Conservation (phyloP, 1,284 basidiomycete genomes). For the Fistulinella cinereoalba region DNA sequence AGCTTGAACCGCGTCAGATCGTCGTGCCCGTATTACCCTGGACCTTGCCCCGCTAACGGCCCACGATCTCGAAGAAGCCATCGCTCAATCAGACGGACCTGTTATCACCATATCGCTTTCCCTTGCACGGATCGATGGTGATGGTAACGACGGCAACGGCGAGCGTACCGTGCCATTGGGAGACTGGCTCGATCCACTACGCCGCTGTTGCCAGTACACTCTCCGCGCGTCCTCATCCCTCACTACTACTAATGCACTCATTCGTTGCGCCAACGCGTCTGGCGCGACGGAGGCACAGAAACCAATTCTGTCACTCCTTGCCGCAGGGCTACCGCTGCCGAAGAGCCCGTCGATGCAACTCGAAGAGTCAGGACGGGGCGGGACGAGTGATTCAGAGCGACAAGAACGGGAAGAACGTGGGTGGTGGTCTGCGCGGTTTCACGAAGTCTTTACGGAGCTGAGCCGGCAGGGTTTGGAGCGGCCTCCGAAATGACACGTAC, state of each 20-base stretch:
- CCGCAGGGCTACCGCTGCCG: conserved; percentile 60
- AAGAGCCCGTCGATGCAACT: conserved; percentile 66
- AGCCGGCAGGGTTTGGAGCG: conserved; percentile 25
- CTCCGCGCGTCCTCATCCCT: conserved; percentile 53
- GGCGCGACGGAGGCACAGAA: conserved; percentile 41
- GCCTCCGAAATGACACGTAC: too few species aligned
- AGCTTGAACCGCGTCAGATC: too few species aligned
- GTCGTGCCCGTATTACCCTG: not conserved
- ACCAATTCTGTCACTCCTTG: conserved; percentile 51
- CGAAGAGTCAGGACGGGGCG: conserved; percentile 32
- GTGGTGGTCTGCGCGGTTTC: conserved; percentile 76
- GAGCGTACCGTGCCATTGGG: conserved; percentile 1
- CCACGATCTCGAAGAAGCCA: conserved; percentile 41
- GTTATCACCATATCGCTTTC: conserved; percentile 39
- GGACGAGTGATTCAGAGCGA: conserved; percentile 31
- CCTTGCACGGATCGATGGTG: not conserved
- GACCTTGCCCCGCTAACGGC: conserved; percentile 47
- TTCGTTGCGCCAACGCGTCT: conserved; percentile 27
- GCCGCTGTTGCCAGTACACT: conserved; percentile 50
- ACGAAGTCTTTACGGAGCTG: conserved; percentile 61
- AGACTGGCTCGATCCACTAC: conserved; percentile 49
- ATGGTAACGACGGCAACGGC: not conserved
- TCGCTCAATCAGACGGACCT: conserved; percentile 41
- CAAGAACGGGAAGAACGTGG: conserved; percentile 71
- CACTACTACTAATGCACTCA: conserved; percentile 32